Base-by-base conservation (phyloP, 208 protist genomes). In the Trypanosoma vivax region DNA sequence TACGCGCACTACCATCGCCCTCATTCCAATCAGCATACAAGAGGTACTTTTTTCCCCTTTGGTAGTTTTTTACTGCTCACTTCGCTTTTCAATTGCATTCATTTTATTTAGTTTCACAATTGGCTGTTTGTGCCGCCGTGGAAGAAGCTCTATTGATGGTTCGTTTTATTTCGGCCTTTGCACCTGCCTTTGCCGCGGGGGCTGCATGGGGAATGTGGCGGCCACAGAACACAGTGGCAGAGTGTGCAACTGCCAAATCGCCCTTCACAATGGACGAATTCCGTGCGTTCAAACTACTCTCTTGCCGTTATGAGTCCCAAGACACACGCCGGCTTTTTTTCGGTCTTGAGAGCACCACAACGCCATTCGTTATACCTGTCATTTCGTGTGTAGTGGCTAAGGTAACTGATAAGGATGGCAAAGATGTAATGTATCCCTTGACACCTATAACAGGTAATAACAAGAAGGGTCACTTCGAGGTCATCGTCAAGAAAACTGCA, bases 401-500 rank as follows among this genome's bases (percentile, higher is more conserved):
- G 35, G 76, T 76, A 40, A 60, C 74, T 16, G 75, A 91, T 41
- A 84, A 71, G 47, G 74, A 88, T 16, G 87, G 85, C 5, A 81
- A 74, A 21, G 76, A 86, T 16, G 76, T 92, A 11, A 48, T 92
- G 51, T 76, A 80, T 27, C 90, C 90, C 4, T 94, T 94, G 67
- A 94, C 87, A 2, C 90, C 90, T 2, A 65, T 94, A 21, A 88
- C 70, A 30, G 68, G 71, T 14, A 73, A 60, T 45, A 76, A 85
- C 28, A 79, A 88, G 47, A 68, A 82, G 24, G 87, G 90, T 47
- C 83, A 88, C 62, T 90, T 96, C 47, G 84, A 94, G 14, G 56
- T 96, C 5, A 25, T 96, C n/a, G 77, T 96, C 4, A 93, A 92
- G 65, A 90, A 85, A 55, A 96, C 94, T 54, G 40, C 73, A 14